Evolutionary conservation across 495 filamentous ascomycete genomes (phyloP), one percentile per base, ranked within the genome.

Genomic region (Penicillium malachiteum): DNA sequence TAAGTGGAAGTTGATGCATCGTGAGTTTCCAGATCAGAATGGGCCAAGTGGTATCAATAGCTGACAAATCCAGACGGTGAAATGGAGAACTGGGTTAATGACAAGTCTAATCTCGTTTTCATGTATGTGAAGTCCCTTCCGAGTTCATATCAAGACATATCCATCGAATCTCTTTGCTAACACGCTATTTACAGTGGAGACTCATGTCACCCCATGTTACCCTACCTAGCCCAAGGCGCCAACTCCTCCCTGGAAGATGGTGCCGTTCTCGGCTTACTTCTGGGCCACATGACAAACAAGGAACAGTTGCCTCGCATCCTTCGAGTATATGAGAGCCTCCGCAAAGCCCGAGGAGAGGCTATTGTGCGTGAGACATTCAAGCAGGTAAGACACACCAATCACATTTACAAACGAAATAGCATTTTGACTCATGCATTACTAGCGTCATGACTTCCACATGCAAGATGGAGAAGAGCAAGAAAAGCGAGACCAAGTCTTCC

Each of bases 1-100:
- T 56, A 88, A 88, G 65, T 89, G 86, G 86, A 80, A 81, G 47
- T 70, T 89, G 12, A 84, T 83, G 73, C 85, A 87, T 53, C 73
- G 82, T 57, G 67, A 70, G 45, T 70, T 6, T 14, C 31, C 18
- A 5, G 18, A 2, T 34, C 13, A 52, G 7, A 16, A 26, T 26
- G 21, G 4, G 4, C 21, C 4, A 26, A 47, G 0, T 16, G 16
- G 11, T 34, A 13, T 5, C 12, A n/a, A 31, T 13, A 14, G 38
- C 12, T 37, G 51, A 7, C 55, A 5, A 40, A 3, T 18, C 11
- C 49, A 74, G 71, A 69, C 34, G 64, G 60, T 7, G 70, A 72
- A 56, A 70, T 75, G 66, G 61, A 69, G 16, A 60, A 57, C 0
- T 75, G 72, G 72, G 62, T 72, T 8, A 75, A 75, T 48, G 59